phyloP scores from a whole-genome alignment of 352 stramenopile species.

The Elongisporangium prolatum region DNA sequence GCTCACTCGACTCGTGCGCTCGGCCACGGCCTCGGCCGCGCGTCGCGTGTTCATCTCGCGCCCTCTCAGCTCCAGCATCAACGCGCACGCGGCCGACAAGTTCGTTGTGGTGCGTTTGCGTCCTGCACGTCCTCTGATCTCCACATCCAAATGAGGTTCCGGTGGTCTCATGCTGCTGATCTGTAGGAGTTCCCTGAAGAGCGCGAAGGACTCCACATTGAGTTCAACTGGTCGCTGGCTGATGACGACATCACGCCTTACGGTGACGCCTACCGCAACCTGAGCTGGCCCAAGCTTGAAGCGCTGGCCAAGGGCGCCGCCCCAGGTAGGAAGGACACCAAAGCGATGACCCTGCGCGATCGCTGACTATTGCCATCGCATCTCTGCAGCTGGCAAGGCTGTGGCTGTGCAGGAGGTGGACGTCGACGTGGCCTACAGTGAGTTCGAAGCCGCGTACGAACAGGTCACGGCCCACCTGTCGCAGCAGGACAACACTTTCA shows the following conservation, averaged over 20 bases:
- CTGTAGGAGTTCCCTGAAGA: constrained; percentile 69
- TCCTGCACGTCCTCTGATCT: neutral
- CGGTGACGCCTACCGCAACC: constrained; percentile 74
- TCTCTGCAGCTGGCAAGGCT: constrained; percentile 43
- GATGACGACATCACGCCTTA: constrained; percentile 79
- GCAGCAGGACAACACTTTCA: constrained; percentile 48
- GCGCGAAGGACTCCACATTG: constrained; percentile 76
- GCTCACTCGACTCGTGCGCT: constrained; percentile 31
- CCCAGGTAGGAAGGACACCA: constrained; percentile 23
- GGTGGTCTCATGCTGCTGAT: constrained; percentile 3
- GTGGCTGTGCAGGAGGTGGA: constrained; percentile 57
- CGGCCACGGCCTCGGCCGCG: constrained; percentile 13
- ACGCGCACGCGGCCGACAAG: constrained; percentile 68
- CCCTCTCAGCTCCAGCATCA: constrained; percentile 37
- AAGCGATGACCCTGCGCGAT: neutral
- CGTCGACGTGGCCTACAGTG: constrained; percentile 55
- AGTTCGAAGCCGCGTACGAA: constrained; percentile 67
- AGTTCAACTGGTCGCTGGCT: constrained; percentile 85
- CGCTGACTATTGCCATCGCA: neutral
- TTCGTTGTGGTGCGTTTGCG: constrained; percentile 73
- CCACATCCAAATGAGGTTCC: neutral
- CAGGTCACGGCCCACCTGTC: constrained; percentile 69
- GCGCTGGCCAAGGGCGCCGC: constrained; percentile 65
- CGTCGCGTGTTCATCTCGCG: constrained; percentile 20
- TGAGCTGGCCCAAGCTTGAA: constrained; percentile 57